A percentile compares a stretch with the other conserved stretches of the same genome.
Conservation (phyloP, 2,329 filamentous ascomycete species). For the Aureobasidium subglaciale region DNA sequence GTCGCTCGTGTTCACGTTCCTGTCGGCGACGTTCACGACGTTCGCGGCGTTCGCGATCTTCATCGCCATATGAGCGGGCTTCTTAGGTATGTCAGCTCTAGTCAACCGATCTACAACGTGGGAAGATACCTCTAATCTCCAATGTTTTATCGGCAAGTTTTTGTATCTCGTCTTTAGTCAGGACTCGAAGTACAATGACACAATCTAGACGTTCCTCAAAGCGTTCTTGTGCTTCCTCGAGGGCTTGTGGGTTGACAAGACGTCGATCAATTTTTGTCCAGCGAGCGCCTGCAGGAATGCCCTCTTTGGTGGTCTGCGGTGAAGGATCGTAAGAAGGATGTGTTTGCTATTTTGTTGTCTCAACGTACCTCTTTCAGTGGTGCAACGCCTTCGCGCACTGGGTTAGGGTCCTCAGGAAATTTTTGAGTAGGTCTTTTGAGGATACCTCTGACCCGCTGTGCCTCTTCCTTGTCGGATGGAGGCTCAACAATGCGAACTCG, state of each 20-base stretch:
- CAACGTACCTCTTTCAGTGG: slow-evolving; percentile 68
- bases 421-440: slow-evolving; percentile 72
- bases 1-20: slow-evolving; percentile 23
- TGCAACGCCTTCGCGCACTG: slow-evolving; percentile 81
- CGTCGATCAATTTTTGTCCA: slow-evolving; percentile 91
- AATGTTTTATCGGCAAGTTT: slow-evolving; percentile 75
- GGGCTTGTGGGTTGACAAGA: slow-evolving; percentile 80
- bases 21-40: slow-evolving; percentile 21
- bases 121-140: slow-evolving; percentile 57
- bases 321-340: background rate
- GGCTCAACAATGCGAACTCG: slow-evolving; percentile 61
- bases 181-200: slow-evolving; percentile 82
- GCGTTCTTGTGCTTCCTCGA: slow-evolving; percentile 79
- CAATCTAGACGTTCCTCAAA: slow-evolving; percentile 90
- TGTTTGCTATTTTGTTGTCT: background rate
- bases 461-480: slow-evolving; percentile 58
- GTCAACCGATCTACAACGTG: background rate
- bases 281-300: slow-evolving; percentile 58
- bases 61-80: slow-evolving; percentile 25
- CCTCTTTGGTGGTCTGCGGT: slow-evolving; percentile 28
- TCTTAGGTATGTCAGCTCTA: slow-evolving; percentile 18
- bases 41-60: slow-evolving; percentile 20
- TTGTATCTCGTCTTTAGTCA: slow-evolving; percentile 85
- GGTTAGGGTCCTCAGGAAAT: slow-evolving; percentile 81
- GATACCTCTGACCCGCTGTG: slow-evolving; percentile 69